Evolutionary conservation across 495 filamentous ascomycete species (phyloP), one percentile per base, ranked within the genome.

Genomic region (Terfezia boudieri): DNA sequence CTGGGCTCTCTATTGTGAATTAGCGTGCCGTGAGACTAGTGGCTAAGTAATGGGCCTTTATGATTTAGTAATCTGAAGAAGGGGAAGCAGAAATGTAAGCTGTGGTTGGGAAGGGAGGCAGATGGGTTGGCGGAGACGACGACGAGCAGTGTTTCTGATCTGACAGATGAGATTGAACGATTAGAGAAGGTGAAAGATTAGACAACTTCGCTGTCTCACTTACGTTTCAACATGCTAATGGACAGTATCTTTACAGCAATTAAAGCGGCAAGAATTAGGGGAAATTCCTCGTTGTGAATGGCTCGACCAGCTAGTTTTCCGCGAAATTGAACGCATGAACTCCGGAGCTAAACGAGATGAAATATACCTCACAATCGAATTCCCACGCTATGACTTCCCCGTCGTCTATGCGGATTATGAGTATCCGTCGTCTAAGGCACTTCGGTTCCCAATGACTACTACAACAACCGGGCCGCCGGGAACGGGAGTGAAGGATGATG

Each of bases 211-310:
- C 22, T 32, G 6, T 51, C 14, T 51, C 22, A n/a, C 22, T 50
- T 20, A 20, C 20, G 20, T 20, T 20, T 7, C 4, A 32, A 7
- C 26, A 32, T 32, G 26, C 26, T 32, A 32, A 32, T 46, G 1
- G 1, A 51, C 14, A 51, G 23, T 51, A 20, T 51, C 11, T 32
- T 26, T 51, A 9, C 79, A 78, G 53, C 62, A 95, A 50, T 82
- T 99, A 61, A 99, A 99, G 70, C 92, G 94, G 66, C 92, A 95
- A 61, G 90, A 99, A 64, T 90, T 95, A 80, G 86, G 86, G 22
- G 89, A 96, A 61, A 88, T 99, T 12, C 80, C 83, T 3, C 76
- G 84, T 14, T 81, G 90, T 49, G 86, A 92, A 64, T 96, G 90
- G 90, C 75, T 99, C 52, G 90, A 99, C 64, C 82, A 87, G 58